A percentile compares a stretch with the other conserved stretches of the same genome.
phyloP scores from a whole-genome alignment of 768 basidiomycete species.

The Podaxis pistillaris region DNA sequence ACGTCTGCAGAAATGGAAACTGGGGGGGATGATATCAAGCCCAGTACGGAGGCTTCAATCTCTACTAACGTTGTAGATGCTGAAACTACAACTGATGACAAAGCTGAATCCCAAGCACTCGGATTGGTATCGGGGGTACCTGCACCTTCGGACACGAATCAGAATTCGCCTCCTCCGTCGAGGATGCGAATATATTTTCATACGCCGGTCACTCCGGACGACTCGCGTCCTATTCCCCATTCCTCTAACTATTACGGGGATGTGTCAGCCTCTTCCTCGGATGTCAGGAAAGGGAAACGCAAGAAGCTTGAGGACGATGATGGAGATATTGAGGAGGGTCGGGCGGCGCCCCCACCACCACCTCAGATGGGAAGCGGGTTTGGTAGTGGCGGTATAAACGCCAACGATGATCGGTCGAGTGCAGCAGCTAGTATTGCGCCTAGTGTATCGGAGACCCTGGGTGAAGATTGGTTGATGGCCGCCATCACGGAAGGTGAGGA shows the following conservation, averaged over 20 bases:
- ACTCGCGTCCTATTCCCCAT: slow-evolving; percentile 71
- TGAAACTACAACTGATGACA: slow-evolving; percentile 28
- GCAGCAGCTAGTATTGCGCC: slow-evolving; percentile 57
- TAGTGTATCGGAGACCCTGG: slow-evolving; percentile 70
- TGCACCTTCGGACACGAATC: slow-evolving; percentile 29
- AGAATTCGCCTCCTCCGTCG: slow-evolving; percentile 58
- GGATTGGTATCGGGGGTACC: slow-evolving; percentile 26
- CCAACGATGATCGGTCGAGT: slow-evolving; percentile 55
- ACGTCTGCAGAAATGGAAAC: slow-evolving; percentile 23
- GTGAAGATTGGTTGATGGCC: slow-evolving; percentile 91
- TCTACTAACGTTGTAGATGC: slow-evolving; percentile 25
- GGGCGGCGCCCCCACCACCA: slow-evolving; percentile 60
- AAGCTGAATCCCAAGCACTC: slow-evolving; percentile 15
- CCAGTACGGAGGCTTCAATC: slow-evolving; percentile 26
- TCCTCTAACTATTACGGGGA: slow-evolving; percentile 47
- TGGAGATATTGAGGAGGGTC: slow-evolving; percentile 72
- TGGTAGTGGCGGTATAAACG: slow-evolving; percentile 5
- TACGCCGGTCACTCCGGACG: slow-evolving; percentile 82
- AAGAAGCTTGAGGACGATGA: slow-evolving; percentile 91
- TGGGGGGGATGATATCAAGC: slow-evolving; percentile 27
- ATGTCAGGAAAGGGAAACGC: slow-evolving; percentile 77
- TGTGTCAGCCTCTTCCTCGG: slow-evolving; percentile 37
- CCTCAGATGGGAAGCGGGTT: slow-evolving; percentile 44
- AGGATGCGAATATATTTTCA: slow-evolving; percentile 92
- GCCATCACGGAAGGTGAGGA: slow-evolving; percentile 75